Percentiles rank a stretch among this genome's conserved stretches.
phyloP scores from a whole-genome alignment of 2,329 filamentous ascomycete species.

The Penicillium thymicola region DNA sequence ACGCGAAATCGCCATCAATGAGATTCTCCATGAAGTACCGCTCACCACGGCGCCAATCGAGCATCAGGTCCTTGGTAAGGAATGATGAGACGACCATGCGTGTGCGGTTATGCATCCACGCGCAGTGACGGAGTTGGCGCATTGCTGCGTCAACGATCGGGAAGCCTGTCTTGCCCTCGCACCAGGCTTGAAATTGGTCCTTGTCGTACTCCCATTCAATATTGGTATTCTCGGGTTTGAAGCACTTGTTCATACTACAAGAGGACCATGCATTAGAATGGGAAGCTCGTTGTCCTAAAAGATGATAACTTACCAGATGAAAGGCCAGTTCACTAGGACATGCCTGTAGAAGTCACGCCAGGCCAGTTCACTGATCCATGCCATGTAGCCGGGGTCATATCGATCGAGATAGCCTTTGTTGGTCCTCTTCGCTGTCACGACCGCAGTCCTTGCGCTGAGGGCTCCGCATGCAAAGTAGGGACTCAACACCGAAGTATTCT shows the following conservation, averaged over 20 bases:
- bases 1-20: slow-evolving; percentile 75
- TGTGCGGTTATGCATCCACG: slow-evolving; percentile 81
- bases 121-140: slow-evolving; percentile 66
- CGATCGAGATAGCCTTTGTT: slow-evolving; percentile 64
- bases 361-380: slow-evolving; percentile 79
- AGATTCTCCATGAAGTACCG: slow-evolving; percentile 77
- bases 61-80: slow-evolving; percentile 71
- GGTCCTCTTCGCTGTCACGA: slow-evolving; percentile 59
- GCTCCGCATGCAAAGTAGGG: slow-evolving; percentile 70
- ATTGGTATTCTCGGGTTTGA: slow-evolving; percentile 80
- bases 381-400: slow-evolving; percentile 62
- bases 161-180: slow-evolving; percentile 69
- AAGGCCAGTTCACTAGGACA: slow-evolving; percentile 80
- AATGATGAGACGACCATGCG: slow-evolving; percentile 84
- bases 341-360: slow-evolving; percentile 90
- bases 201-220: slow-evolving; percentile 76
- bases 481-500: slow-evolving; percentile 66
- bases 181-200: slow-evolving; percentile 70
- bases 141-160: slow-evolving; percentile 85
- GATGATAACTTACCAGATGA: slow-evolving; percentile 44
- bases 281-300: not conserved
- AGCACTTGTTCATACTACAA: slow-evolving; percentile 66
- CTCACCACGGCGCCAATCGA: slow-evolving; percentile 83
- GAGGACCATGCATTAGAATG: not conserved
- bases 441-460: slow-evolving; percentile 64